Percentiles rank a stretch among this genome's conserved stretches.
Conservation (phyloP, 1,284 basidiomycete species). For the Tilletiopsis washingtonensis region DNA sequence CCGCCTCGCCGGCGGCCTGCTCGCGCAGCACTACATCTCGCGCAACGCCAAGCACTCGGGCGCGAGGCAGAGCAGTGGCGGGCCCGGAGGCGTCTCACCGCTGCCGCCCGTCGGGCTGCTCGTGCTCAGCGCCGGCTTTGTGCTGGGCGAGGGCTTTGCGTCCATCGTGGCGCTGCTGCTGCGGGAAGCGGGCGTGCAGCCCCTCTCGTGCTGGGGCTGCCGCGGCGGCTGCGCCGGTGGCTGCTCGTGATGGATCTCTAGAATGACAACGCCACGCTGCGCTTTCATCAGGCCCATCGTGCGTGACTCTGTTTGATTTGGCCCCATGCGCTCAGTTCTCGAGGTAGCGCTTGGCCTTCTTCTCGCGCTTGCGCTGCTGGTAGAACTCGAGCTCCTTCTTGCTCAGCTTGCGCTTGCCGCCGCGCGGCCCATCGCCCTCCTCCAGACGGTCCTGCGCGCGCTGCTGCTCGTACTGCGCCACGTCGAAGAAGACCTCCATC, state of each 20-base stretch:
- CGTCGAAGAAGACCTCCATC: constrained; percentile 9
- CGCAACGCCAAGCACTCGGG: too few relatives aligned
- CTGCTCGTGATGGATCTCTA: constrained; percentile 49
- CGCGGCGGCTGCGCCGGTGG: constrained; percentile 64
- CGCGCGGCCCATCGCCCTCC: not conserved
- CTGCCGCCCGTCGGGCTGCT: constrained; percentile 63
- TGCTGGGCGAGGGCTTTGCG: constrained; percentile 80
- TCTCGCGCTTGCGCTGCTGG: constrained; percentile 6
- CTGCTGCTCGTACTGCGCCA: constrained; percentile 5
- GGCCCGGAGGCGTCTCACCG: too few relatives aligned
- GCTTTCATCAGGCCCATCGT: too few relatives aligned
- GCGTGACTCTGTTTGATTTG: too few relatives aligned
- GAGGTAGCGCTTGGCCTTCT: constrained; percentile 1
- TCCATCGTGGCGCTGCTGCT: constrained; percentile 72
- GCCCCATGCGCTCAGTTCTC: too few relatives aligned
- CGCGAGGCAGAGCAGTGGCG: too few relatives aligned
- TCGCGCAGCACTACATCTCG: too few relatives aligned
- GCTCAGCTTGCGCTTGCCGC: constrained; percentile 2
- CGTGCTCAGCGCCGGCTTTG: constrained; percentile 86
- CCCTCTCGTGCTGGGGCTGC: constrained; percentile 77
- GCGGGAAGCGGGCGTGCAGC: constrained; percentile 62
- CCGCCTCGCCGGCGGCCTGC: constrained; percentile 74
- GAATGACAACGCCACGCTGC: too few relatives aligned
- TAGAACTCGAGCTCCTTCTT: constrained; percentile 8
- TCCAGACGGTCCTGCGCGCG: not conserved